Base-by-base conservation (phyloP, 2,329 filamentous ascomycete species). In the Verticillium isaacii region DNA sequence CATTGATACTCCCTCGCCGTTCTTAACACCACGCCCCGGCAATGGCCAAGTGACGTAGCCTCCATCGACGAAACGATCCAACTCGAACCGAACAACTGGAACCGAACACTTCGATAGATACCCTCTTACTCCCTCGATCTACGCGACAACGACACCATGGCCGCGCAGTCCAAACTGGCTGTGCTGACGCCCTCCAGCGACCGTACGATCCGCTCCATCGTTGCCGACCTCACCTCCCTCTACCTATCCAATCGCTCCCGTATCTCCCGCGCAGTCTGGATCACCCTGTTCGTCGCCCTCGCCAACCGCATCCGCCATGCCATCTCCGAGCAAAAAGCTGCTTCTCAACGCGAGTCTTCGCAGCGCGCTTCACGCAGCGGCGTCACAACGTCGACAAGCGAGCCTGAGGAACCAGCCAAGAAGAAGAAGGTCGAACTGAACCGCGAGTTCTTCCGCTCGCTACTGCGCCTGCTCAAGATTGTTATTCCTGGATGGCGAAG, bases 401-500 rank as follows among this genome's bases (percentile, higher is more conserved):
- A 73, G 68, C 64, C 63, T 37, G 68, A 62, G 55, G 67, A 65
- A 37, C 54, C 54, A 5, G 71, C 71, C 11, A 75, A 60, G 57
- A 85, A 85, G 71, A 92, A 92, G 78, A 94, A 91, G 77, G 93
- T 97, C 60, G 94, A 96, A 77, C 80, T 99, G 68, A 96, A 99
- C 74, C 85, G 92, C 70, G 94, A 97, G 65, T 87, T 87, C 76
- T 85, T 87, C 74, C 87, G 87, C 67, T 92, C 89, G 64, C 77
- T 99, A 67, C 79, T 95, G 67, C 83, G 89, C 45, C 77, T 99
- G 70, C 74, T 97, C 67, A 87, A 83, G 74, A 96, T 99, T 71
- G 93, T 96, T 57, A 89, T 99, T 65, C 95, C 95, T 0, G 90
- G 93, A 56, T 96, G 91, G 89, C 85, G 85, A 71, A 96, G 90